These are phyloP conservation scores for Monosporascus sp. DNA, from an alignment of 2,329 filamentous ascomycete genomes.

Conservation along the genomic window DNA sequence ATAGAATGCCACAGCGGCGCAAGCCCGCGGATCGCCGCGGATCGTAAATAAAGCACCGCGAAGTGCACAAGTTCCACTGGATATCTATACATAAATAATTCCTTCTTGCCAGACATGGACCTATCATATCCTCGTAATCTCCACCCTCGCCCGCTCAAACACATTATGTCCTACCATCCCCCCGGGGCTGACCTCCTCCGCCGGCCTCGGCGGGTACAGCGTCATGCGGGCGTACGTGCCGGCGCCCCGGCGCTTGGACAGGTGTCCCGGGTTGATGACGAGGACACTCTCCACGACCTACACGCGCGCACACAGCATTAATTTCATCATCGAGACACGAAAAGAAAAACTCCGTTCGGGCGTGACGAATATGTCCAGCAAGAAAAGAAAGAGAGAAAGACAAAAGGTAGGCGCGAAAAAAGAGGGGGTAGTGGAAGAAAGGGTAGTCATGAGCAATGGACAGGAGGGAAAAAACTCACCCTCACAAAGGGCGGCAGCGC, in stretches of 20 bases:
- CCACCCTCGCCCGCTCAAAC: slow-evolving; percentile 77
- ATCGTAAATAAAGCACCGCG: too few species aligned
- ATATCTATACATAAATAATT: slow-evolving; percentile 10
- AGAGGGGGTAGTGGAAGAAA: too few species aligned
- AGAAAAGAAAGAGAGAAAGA: not conserved
- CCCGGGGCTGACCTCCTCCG: slow-evolving; percentile 47
- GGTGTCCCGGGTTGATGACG: slow-evolving; percentile 81
- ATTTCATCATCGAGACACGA: not conserved
- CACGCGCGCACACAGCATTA: slow-evolving; percentile 7
- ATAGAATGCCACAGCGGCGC: too few species aligned
- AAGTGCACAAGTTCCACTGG: too few species aligned
- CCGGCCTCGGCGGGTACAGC: slow-evolving; percentile 59
- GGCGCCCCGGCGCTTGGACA: slow-evolving; percentile 77
- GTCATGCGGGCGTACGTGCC: slow-evolving; percentile 82
- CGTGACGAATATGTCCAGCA: not conserved
- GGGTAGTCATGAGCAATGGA: not conserved
- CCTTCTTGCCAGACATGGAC: not conserved
- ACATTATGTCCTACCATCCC: slow-evolving; percentile 66
- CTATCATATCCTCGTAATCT: slow-evolving; percentile 70
- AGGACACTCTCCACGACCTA: slow-evolving; percentile 88
- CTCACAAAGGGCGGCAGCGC: slow-evolving; percentile 81
- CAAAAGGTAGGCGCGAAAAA: too few species aligned
- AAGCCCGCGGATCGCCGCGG: too few species aligned
- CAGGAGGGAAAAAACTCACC: slow-evolving; percentile 43
- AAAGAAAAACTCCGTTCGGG: not conserved